Percentiles rank a stretch among this genome's conserved stretches.
These are phyloP conservation scores for Auxenochlorella pyrenoidosa DNA, from an alignment of 139 green algal species.

Conservation along the genomic window DNA sequence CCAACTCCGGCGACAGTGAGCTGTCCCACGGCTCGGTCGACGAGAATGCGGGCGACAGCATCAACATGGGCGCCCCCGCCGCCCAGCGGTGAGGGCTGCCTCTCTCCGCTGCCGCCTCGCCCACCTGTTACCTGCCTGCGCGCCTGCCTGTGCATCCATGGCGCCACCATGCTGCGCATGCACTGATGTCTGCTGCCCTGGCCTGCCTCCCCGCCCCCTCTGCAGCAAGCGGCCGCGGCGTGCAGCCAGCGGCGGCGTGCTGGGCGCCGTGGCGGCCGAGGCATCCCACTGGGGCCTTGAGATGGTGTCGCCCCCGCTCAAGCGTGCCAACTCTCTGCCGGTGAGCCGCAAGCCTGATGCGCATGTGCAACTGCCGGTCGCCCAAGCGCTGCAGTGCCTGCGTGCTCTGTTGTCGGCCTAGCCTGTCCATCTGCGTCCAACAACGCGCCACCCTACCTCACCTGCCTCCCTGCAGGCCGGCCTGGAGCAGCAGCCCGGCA, in stretches of 20 bases:
- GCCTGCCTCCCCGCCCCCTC: background rate
- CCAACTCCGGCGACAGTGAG: background rate
- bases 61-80: background rate
- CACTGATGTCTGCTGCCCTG: background rate
- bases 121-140: background rate
- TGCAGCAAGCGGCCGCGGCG: constrained; percentile 42
- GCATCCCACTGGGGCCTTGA: constrained; percentile 41
- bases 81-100: background rate
- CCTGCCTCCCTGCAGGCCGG: background rate
- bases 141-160: background rate
- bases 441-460: background rate
- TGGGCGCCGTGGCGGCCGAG: constrained; percentile 44
- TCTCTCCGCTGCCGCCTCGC: background rate
- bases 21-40: constrained; percentile 13
- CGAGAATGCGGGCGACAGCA: constrained; percentile 21
- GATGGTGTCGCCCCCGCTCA: constrained; percentile 39
- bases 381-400: background rate
- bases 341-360: background rate
- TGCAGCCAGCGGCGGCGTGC: constrained; percentile 48
- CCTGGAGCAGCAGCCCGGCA: background rate
- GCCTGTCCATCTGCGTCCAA: background rate
- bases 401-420: background rate
- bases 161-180: background rate
- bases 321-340: constrained; percentile 45
- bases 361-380: no score